Percentiles rank a stretch among this genome's conserved stretches.
These are phyloP conservation scores for Aspergillus piperis DNA, from an alignment of 2,329 filamentous ascomycete species.

Conservation along the genomic window DNA sequence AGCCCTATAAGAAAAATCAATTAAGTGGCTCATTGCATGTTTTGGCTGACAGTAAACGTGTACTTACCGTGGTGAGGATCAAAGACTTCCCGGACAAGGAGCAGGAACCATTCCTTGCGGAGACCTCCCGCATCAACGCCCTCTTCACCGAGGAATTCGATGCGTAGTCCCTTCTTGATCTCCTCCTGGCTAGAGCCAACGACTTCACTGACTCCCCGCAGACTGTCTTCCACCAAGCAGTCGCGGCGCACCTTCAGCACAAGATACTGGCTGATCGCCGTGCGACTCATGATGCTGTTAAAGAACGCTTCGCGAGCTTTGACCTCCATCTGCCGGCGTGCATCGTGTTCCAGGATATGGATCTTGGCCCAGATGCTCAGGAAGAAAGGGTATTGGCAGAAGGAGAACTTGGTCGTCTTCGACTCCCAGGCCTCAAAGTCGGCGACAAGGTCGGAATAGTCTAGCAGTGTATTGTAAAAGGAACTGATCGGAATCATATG, in stretches of 20 bases:
- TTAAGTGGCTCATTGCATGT: background rate
- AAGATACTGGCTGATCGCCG: constrained; percentile 74
- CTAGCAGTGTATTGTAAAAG: constrained; percentile 85
- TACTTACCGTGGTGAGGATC: constrained; percentile 80
- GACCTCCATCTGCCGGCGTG: constrained; percentile 82
- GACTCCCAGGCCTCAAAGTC: constrained; percentile 90
- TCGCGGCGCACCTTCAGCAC: constrained; percentile 76
- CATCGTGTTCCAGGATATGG: constrained; percentile 84
- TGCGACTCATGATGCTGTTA: constrained; percentile 77
- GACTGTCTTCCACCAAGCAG: constrained; percentile 83
- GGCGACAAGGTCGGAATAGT: constrained; percentile 79
- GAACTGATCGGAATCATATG: constrained; percentile 76
- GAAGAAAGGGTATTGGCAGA: constrained; percentile 91
- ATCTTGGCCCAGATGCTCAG: constrained; percentile 92
- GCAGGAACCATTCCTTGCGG: constrained; percentile 91
- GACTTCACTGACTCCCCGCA: constrained; percentile 80
- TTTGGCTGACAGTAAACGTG: background rate
- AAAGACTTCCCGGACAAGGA: constrained; percentile 85
- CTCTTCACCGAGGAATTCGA: constrained; percentile 85
- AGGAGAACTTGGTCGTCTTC: constrained; percentile 72
- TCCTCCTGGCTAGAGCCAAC: constrained; percentile 79
- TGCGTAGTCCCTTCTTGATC: constrained; percentile 84
- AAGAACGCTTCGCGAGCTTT: constrained; percentile 90
- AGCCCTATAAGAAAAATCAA: constrained; percentile 59
- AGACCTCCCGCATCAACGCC: constrained; percentile 87